phyloP scores from a whole-genome alignment of 495 filamentous ascomycete species.

The Lindgomyces ingoldianus region DNA sequence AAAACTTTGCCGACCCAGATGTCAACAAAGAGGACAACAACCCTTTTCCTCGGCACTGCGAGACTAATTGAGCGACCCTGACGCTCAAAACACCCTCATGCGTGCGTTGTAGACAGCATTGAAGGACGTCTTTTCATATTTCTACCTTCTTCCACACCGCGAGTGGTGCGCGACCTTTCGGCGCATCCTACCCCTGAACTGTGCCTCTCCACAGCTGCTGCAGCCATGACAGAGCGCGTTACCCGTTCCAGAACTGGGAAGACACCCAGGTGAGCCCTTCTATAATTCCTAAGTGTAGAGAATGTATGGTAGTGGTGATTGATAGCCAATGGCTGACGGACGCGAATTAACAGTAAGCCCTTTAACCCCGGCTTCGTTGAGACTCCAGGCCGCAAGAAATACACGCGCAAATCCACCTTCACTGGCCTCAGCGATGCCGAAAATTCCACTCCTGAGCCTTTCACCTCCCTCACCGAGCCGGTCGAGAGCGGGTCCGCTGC shows the following conservation, averaged over 20 bases:
- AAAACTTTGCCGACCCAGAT: constrained; percentile 4
- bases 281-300: not conserved
- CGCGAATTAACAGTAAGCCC: constrained; percentile 36
- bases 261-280: constrained; percentile 43
- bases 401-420: constrained; percentile 41
- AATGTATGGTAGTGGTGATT: not conserved
- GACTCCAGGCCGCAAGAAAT: constrained; percentile 44
- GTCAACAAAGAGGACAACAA: constrained; percentile 11
- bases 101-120: not conserved
- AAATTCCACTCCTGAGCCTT: constrained; percentile 17
- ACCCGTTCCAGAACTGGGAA: constrained; percentile 49
- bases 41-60: not conserved
- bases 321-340: not conserved
- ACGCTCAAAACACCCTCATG: not conserved
- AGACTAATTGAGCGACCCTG: not conserved
- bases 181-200: constrained; percentile 13
- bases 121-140: not conserved
- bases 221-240: constrained; percentile 34
- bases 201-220: not conserved
- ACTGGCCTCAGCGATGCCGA: constrained; percentile 22
- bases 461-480: not conserved
- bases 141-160: not conserved
- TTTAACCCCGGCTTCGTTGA: constrained; percentile 49
- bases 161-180: not conserved
- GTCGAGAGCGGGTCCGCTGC: not conserved